Percentiles rank a stretch among this genome's conserved stretches.
phyloP scores from a whole-genome alignment of 2,329 filamentous ascomycete species.

The Penicillium sp. region DNA sequence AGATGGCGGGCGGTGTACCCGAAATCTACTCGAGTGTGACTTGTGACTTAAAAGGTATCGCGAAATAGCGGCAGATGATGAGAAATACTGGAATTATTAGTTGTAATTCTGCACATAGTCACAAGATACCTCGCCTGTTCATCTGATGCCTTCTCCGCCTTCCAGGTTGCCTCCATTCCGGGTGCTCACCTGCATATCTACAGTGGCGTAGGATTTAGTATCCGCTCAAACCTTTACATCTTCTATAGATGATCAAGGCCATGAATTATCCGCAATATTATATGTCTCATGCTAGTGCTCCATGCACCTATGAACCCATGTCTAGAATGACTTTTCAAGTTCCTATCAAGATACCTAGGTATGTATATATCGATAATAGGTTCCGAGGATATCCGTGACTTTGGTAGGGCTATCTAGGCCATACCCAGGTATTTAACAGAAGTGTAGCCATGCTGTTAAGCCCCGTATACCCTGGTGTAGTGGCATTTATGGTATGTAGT shows the following conservation, averaged over 20 bases:
- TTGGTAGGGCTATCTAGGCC: neutral
- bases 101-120: too few species aligned
- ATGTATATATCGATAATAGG: neutral
- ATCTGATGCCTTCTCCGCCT: conserved; percentile 20
- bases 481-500: neutral
- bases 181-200: conserved; percentile 2
- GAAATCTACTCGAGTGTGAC: neutral
- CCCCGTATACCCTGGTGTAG: neutral
- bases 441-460: too few species aligned
- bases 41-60: neutral
- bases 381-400: neutral
- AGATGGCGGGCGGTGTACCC: conserved; percentile 14
- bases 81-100: neutral
- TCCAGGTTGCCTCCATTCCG: conserved; percentile 20
- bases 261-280: neutral
- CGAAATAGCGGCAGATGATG: neutral
- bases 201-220: neutral
- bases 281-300: neutral
- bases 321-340: neutral
- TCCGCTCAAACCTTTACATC: neutral
- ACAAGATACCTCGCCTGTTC: conserved; percentile 14
- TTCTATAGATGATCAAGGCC: neutral
- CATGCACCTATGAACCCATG: neutral
- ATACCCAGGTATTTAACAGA: too few species aligned
- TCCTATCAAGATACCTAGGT: neutral